These are phyloP conservation scores for Ammopiptanthus mongolicus DNA, from an alignment of 306 rosid species.

Conservation along the genomic window DNA sequence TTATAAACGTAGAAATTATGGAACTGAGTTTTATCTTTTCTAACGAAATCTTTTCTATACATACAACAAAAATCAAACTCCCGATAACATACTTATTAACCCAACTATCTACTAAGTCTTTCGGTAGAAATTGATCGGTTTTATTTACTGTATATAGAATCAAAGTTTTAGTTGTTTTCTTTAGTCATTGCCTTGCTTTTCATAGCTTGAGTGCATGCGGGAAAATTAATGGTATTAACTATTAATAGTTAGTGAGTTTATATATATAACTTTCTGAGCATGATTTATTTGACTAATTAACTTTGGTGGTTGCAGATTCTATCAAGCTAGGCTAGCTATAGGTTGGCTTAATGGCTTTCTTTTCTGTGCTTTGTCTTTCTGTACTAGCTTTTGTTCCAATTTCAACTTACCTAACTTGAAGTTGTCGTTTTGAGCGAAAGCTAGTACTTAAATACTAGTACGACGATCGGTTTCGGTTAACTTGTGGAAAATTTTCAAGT, in stretches of 20 bases:
- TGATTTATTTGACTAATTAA: slow-evolving; percentile 1
- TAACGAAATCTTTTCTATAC: no score
- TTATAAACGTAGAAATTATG: no score
- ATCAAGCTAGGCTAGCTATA: background rate
- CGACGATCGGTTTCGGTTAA: background rate
- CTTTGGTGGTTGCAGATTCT: slow-evolving; percentile 25
- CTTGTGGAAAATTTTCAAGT: background rate
- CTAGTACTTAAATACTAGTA: background rate
- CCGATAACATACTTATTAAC: no score
- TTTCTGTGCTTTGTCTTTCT: background rate
- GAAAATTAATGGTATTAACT: slow-evolving; percentile 10
- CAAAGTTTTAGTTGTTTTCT: slow-evolving; percentile 19
- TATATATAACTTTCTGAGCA: background rate
- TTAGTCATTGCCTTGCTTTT: slow-evolving; percentile 28
- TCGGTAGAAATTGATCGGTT: slow-evolving; percentile 1
- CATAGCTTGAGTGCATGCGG: slow-evolving; percentile 25
- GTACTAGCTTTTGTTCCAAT: background rate
- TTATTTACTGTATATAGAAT: background rate
- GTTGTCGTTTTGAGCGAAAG: background rate
- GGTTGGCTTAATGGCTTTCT: slow-evolving; percentile 22
- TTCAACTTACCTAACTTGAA: slow-evolving; percentile 5
- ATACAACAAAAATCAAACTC: no score
- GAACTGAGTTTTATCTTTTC: no score
- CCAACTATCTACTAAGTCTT: no score
- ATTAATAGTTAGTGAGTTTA: background rate